phyloP scores from a whole-genome alignment of 2,329 filamentous ascomycete species.

The Colletotrichum tanaceti region DNA sequence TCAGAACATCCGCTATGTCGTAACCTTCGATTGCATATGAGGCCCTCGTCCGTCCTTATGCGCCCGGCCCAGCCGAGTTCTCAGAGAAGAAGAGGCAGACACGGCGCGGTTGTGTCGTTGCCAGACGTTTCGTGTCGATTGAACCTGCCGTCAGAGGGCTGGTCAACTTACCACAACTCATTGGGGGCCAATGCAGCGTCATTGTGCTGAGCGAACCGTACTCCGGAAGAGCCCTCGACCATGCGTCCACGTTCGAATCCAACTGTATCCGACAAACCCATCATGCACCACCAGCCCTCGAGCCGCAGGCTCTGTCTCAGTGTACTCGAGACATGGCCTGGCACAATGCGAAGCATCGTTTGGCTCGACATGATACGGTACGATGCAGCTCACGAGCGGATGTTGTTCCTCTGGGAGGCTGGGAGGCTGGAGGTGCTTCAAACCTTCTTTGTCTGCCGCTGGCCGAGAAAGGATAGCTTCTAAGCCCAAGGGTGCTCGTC shows the following conservation, averaged over 20 bases:
- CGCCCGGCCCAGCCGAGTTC: neutral
- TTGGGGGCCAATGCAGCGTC: neutral
- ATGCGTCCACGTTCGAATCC: neutral
- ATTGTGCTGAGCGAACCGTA: neutral
- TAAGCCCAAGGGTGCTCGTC: neutral
- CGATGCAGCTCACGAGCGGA: neutral
- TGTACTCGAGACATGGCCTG: neutral
- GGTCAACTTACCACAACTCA: neutral
- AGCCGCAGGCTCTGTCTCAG: too few species aligned
- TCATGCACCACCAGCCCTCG: neutral
- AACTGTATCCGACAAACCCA: neutral
- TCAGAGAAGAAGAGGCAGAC: neutral
- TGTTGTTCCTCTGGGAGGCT: neutral
- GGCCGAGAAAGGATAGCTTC: neutral
- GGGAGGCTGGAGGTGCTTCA: neutral
- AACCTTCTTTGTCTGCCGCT: neutral
- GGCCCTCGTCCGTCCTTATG: constrained; percentile 22
- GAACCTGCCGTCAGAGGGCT: neutral
- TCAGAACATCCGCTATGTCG: constrained; percentile 30
- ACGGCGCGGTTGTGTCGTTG: neutral
- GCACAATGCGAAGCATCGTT: neutral
- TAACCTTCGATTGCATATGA: constrained; percentile 8
- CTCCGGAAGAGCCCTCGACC: neutral
- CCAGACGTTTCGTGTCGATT: neutral
- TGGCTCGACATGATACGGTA: neutral